Percentiles rank a stretch among this genome's conserved stretches.
These are phyloP conservation scores for Pseudogymnoascus sp. DNA, from an alignment of 2,329 filamentous ascomycete genomes.

Conservation along the genomic window DNA sequence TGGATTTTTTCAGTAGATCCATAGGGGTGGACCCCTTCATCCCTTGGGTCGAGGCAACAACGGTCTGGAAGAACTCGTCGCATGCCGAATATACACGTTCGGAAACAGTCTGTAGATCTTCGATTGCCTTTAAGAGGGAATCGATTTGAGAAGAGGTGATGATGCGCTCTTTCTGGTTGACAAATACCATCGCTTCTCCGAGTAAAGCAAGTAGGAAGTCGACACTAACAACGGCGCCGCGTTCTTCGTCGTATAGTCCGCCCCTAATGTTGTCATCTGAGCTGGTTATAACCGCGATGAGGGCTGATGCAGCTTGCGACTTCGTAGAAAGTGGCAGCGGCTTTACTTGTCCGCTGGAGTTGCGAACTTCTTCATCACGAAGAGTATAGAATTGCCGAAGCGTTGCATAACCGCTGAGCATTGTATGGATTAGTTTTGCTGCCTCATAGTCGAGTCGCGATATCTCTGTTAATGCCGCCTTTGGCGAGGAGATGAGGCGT, in stretches of 20 bases:
- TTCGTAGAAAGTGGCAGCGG: slow-evolving; percentile 47
- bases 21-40: slow-evolving; percentile 53
- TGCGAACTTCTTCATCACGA: slow-evolving; percentile 56
- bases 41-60: slow-evolving; percentile 61
- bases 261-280: slow-evolving; percentile 86
- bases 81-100: slow-evolving; percentile 63
- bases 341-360: slow-evolving; percentile 32
- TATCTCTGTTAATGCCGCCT: slow-evolving; percentile 60
- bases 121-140: slow-evolving; percentile 64
- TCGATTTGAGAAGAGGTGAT: slow-evolving; percentile 66
- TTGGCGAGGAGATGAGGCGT: slow-evolving; percentile 62
- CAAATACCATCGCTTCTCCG: slow-evolving; percentile 72
- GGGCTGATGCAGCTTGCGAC: slow-evolving; percentile 60
- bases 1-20: slow-evolving; percentile 59
- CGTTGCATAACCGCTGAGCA: slow-evolving; percentile 87
- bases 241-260: slow-evolving; percentile 72
- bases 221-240: slow-evolving; percentile 76
- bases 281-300: slow-evolving; percentile 76
- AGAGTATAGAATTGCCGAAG: slow-evolving; percentile 83
- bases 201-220: slow-evolving; percentile 78
- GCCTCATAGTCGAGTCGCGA: slow-evolving; percentile 70
- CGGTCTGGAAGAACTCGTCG: slow-evolving; percentile 69
- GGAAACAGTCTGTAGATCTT: slow-evolving; percentile 70
- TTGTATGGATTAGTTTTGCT: slow-evolving; percentile 71
- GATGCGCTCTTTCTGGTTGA: slow-evolving; percentile 52